These are phyloP conservation scores for Microbotryomycetes sp. DNA, from an alignment of 1,284 basidiomycete genomes.

Conservation along the genomic window DNA sequence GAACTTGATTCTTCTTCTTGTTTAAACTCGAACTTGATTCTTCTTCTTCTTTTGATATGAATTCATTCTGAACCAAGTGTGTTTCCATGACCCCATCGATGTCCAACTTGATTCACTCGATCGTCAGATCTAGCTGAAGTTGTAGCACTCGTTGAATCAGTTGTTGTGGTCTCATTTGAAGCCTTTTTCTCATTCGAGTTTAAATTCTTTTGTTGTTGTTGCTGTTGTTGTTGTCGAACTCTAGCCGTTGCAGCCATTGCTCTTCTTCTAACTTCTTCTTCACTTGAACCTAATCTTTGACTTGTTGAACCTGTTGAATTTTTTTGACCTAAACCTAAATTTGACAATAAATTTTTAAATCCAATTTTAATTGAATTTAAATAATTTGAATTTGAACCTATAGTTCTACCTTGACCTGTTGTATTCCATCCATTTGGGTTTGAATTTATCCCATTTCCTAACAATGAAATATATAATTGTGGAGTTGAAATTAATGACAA, in stretches of 20 bases:
- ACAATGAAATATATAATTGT: constrained; percentile 8
- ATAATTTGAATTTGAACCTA: not conserved
- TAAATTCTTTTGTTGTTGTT: not conserved
- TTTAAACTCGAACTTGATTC: no score
- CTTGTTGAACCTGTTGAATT: not conserved
- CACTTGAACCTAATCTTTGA: not conserved
- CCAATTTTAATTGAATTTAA: not conserved
- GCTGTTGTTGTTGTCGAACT: not conserved
- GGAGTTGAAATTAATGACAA: constrained; percentile 16
- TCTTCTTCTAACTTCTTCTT: not conserved
- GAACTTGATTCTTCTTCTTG: no score
- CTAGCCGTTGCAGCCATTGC: not conserved
- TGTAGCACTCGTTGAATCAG: not conserved
- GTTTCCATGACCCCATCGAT: not conserved
- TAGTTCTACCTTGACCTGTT: not conserved
- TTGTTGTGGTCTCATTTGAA: not conserved
- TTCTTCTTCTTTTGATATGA: no score
- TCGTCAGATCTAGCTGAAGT: not conserved
- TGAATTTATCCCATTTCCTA: constrained; percentile 14
- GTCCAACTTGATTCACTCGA: not conserved
- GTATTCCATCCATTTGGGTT: not conserved
- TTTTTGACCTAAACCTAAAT: not conserved
- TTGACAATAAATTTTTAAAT: not conserved
- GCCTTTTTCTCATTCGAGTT: not conserved
- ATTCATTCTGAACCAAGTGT: not conserved